Percentiles rank a stretch among this genome's conserved stretches.
These are phyloP conservation scores for Blastomyces percursus DNA, from an alignment of 2,329 filamentous ascomycete genomes.

Conservation along the genomic window DNA sequence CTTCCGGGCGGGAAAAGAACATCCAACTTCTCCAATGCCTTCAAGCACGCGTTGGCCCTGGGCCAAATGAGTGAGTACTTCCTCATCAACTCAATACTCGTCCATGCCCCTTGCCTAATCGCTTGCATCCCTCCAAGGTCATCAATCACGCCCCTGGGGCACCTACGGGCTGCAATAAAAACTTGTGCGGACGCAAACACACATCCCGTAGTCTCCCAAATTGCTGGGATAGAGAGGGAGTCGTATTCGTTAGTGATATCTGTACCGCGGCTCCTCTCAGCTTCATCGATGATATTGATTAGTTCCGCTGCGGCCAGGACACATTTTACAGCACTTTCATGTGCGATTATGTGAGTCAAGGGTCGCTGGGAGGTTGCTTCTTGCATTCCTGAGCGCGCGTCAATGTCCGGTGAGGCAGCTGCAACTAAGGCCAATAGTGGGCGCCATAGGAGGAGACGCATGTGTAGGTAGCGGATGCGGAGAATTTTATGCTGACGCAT, in stretches of 20 bases:
- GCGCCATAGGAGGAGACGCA: constrained; percentile 17
- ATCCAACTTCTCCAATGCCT: constrained; percentile 7
- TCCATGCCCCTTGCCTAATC: background rate
- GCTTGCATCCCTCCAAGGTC: constrained; percentile 1
- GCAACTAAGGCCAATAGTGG: constrained; percentile 12
- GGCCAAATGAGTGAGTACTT: constrained; percentile 9
- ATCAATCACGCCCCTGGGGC: constrained; percentile 6
- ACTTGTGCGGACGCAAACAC: constrained; percentile 12
- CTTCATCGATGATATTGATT: constrained; percentile 7
- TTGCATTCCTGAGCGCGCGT: background rate
- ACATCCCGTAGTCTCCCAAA: constrained; percentile 15
- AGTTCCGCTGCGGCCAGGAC: constrained; percentile 13
- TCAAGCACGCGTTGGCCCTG: constrained; percentile 6
- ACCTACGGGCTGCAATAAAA: constrained; percentile 12
- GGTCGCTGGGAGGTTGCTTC: constrained; percentile 3
- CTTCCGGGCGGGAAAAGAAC: background rate
- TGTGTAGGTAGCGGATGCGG: constrained; percentile 18
- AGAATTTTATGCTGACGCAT: constrained; percentile 18
- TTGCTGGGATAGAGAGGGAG: constrained; percentile 8
- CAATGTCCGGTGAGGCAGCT: constrained; percentile 11
- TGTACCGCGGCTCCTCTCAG: background rate
- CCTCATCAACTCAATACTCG: constrained; percentile 1
- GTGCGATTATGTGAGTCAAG: constrained; percentile 9
- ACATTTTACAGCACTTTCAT: constrained; percentile 13
- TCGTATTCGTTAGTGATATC: constrained; percentile 1